A percentile compares a stretch with the other conserved stretches of the same genome.
Conservation (phyloP, 2,329 filamentous ascomycete species). For the Moelleriella libera region DNA sequence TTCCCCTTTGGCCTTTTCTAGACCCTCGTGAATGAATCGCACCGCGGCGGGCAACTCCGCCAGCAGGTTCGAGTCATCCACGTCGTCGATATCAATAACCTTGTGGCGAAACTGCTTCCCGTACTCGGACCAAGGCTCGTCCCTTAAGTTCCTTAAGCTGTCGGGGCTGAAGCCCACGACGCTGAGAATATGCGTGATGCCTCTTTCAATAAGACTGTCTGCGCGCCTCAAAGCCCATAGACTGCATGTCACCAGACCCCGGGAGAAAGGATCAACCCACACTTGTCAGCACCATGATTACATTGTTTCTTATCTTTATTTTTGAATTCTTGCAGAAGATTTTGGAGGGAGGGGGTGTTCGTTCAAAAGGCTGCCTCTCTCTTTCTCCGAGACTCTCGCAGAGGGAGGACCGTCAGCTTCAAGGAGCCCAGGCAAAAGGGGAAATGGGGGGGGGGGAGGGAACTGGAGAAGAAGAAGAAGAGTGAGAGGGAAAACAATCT, state of each 20-base stretch:
- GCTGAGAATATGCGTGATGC: conserved; percentile 85
- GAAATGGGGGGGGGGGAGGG: neutral
- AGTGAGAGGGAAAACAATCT: conserved; percentile 5
- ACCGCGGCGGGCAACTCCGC: conserved; percentile 67
- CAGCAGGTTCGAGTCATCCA: conserved; percentile 77
- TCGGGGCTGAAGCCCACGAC: conserved; percentile 45
- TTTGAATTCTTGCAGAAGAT: neutral
- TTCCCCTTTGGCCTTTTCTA: conserved; percentile 18
- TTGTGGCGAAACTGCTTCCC: conserved; percentile 55
- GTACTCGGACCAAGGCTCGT: conserved; percentile 31
- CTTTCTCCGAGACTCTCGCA: no score
- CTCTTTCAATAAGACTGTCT: conserved; percentile 52
- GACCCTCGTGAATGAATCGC: conserved; percentile 66
- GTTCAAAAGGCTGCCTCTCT: no score
- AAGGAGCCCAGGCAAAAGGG: no score
- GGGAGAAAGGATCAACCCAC: no score
- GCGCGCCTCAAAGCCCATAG: conserved; percentile 66
- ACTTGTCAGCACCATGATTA: no score
- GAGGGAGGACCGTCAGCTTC: no score
- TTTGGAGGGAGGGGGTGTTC: no score
- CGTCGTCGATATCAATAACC: conserved; percentile 76
- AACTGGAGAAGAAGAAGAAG: neutral
- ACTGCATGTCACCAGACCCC: conserved; percentile 27
- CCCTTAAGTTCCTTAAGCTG: conserved; percentile 28
- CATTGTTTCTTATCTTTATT: neutral